These are phyloP conservation scores for Angophora floribunda DNA, from an alignment of 345 rosid genomes.

Conservation along the genomic window DNA sequence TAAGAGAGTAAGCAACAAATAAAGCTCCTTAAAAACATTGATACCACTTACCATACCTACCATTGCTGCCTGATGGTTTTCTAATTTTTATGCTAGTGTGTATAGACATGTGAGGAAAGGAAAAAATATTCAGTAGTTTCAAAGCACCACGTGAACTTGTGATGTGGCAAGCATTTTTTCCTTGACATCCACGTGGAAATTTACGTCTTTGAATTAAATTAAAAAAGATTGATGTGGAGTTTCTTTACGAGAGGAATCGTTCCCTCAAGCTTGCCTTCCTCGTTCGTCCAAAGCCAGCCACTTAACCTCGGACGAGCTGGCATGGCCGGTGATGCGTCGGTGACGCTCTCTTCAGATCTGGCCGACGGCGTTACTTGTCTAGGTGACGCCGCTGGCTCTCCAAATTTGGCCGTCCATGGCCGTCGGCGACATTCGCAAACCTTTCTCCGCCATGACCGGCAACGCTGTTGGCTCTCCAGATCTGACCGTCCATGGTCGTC, in stretches of 20 bases:
- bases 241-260: background rate
- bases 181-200: background rate
- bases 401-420: background rate
- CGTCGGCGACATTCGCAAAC: fast-evolving
- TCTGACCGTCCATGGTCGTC: background rate
- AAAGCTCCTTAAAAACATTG: background rate
- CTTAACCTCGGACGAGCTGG: background rate
- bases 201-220: background rate
- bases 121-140: background rate
- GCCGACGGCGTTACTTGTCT: fast-evolving
- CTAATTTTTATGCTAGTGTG: no score
- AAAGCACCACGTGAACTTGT: no score
- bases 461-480: background rate
- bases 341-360: no score
- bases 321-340: no score
- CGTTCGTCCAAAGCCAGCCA: background rate
- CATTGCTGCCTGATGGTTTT: conserved; percentile 8
- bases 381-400: background rate
- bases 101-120: no score
- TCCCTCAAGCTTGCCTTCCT: background rate
- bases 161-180: fast-evolving
- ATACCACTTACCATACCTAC: conserved; percentile 40
- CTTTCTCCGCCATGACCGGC: background rate
- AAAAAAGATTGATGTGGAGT: background rate
- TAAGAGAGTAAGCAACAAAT: background rate